Conservation (phyloP, 176 grass and related monocot species). For the Raddia guianensis region DNA sequence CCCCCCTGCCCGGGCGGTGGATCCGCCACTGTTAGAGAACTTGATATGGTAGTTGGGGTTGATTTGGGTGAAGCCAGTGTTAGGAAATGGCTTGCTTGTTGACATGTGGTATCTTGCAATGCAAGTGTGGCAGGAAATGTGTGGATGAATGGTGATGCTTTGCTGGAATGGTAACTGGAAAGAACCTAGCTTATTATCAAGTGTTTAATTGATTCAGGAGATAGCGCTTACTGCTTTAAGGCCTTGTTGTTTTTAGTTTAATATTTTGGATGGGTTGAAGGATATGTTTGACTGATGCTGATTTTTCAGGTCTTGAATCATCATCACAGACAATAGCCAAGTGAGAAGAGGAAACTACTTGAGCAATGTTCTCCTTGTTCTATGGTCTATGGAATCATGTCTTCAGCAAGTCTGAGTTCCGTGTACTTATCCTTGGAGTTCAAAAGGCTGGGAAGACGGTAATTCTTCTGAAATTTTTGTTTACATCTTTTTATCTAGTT, state of each 20-base stretch:
- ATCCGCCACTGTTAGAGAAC: too few relatives aligned
- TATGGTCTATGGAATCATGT: conserved; percentile 92
- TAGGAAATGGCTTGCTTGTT: neutral
- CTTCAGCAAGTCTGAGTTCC: conserved; percentile 98
- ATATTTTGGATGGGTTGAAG: neutral
- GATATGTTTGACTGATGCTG: conserved; percentile 17
- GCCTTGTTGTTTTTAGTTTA: neutral
- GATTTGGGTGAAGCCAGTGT: neutral
- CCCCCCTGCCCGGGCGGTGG: too few relatives aligned
- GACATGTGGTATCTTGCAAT: neutral
- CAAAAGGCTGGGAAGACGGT: conserved; percentile 98
- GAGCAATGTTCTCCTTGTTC: conserved; percentile 93
- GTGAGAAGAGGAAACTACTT: conserved; percentile 11
- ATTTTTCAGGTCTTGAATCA: conserved; percentile 31
- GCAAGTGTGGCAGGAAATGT: neutral
- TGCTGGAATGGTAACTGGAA: neutral
- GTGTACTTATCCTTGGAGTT: conserved; percentile 91
- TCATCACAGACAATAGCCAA: neutral
- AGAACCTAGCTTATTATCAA: conserved; percentile 3
- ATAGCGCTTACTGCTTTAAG: neutral
- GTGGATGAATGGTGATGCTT: neutral
- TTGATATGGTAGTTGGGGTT: too few relatives aligned
- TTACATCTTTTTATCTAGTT: neutral
- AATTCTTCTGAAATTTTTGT: conserved; percentile 43
- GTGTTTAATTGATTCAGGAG: neutral